Evolutionary conservation across 495 filamentous ascomycete genomes (phyloP).

Genomic region (Tirmania nivea): DNA sequence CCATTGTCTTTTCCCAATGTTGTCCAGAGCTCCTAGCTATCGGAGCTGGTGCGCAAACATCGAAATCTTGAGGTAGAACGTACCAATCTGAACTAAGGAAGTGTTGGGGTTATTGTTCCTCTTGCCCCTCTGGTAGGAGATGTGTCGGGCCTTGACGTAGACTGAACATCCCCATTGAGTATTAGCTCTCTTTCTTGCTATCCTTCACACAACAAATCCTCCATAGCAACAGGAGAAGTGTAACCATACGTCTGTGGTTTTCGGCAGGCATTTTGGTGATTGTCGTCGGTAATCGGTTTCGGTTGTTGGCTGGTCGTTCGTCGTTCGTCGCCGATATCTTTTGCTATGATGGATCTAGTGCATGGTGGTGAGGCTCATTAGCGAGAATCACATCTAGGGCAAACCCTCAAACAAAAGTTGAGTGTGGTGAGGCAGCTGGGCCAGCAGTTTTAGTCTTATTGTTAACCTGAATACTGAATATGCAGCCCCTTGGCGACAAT

Average conservation of each 20-base stretch:
- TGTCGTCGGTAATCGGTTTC: background rate
- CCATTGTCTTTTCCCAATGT: too few species aligned
- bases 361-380: background rate
- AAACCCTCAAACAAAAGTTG: background rate
- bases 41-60: too few species aligned
- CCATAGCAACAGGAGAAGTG: background rate
- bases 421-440: too few species aligned
- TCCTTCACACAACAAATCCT: background rate
- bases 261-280: background rate
- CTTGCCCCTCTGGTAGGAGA: conserved; percentile 83
- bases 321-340: background rate
- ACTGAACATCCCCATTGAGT: background rate
- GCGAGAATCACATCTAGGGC: background rate
- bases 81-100: conserved; percentile 69
- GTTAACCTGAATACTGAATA: too few species aligned
- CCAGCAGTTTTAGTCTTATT: too few species aligned
- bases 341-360: background rate
- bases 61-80: background rate
- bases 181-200: background rate
- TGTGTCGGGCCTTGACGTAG: conserved; percentile 33
- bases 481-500: too few species aligned
- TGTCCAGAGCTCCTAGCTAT: too few species aligned
- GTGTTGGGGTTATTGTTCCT: conserved; percentile 67
- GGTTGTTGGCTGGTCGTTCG: background rate
- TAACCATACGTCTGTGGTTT: background rate